These are phyloP conservation scores for Crataegus laevigata DNA, from an alignment of 306 rosid genomes.

Conservation along the genomic window DNA sequence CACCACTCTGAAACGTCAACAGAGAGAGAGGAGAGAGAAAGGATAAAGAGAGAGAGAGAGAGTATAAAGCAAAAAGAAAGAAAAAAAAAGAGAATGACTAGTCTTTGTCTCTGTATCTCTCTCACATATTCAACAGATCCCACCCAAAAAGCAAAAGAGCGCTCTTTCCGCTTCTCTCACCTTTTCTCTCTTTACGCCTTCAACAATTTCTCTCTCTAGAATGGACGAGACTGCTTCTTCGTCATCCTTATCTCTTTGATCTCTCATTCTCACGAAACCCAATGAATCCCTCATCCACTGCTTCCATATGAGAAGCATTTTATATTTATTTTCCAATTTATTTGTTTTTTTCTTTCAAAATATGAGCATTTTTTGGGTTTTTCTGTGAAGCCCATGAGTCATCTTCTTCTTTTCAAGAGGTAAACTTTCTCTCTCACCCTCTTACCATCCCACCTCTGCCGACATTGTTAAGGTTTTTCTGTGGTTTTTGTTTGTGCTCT, in stretches of 20 bases:
- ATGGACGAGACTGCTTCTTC: background rate
- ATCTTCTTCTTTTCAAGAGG: constrained; percentile 4
- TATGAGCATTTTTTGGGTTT: background rate
- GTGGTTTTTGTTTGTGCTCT: background rate
- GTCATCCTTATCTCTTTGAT: background rate
- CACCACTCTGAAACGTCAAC: background rate
- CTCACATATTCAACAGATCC: constrained; percentile 72
- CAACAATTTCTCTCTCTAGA: constrained; percentile 2
- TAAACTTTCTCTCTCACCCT: background rate
- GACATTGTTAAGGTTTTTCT: constrained; percentile 11
- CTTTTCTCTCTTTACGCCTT: background rate
- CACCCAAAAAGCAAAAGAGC: constrained; percentile 31
- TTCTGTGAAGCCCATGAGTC: background rate
- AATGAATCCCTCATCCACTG: background rate
- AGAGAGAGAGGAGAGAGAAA: too few relatives aligned
- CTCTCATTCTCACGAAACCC: background rate
- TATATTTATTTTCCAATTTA: background rate
- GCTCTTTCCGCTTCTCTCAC: background rate
- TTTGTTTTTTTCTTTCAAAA: background rate
- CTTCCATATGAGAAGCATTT: background rate
- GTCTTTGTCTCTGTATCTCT: constrained; percentile 42
- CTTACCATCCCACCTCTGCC: constrained; percentile 9
- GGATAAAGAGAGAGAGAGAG: background rate
- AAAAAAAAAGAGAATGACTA: background rate
- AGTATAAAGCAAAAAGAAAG: background rate